Conservation (phyloP, 2,329 filamentous ascomycete species). For the Gyromitra esculenta region DNA sequence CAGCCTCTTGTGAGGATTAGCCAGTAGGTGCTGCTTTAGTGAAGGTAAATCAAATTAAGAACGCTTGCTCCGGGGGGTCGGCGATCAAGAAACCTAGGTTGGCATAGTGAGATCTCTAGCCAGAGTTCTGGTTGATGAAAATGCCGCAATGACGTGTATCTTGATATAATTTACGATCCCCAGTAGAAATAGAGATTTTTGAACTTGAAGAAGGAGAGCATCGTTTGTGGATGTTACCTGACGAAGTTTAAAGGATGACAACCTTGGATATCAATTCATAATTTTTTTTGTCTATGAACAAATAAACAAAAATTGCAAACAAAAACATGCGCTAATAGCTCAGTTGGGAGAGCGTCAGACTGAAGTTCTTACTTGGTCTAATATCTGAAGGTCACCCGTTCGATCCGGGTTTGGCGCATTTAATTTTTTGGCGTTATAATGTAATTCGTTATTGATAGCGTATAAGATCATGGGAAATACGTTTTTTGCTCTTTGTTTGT, state of each 20-base stretch:
- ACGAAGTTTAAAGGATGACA: not conserved
- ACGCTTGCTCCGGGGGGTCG: too few relatives aligned
- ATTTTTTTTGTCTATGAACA: not conserved
- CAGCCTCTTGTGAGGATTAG: too few relatives aligned
- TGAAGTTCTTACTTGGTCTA: conserved; percentile 34
- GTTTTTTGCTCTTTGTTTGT: not conserved
- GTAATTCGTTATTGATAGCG: not conserved
- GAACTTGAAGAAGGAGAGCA: not conserved
- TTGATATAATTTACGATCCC: too few relatives aligned
- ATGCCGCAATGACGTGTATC: too few relatives aligned
- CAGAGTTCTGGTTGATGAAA: too few relatives aligned
- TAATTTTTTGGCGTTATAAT: not conserved
- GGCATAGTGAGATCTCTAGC: too few relatives aligned
- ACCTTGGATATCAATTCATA: not conserved
- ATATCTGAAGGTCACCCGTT: conserved; percentile 47
- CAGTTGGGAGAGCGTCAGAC: conserved; percentile 55
- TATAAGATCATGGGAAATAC: not conserved
- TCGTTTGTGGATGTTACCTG: not conserved
- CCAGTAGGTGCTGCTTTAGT: too few relatives aligned
- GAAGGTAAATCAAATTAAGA: too few relatives aligned
- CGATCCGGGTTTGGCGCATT: conserved; percentile 44
- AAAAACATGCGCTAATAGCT: conserved; percentile 48
- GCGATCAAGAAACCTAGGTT: too few relatives aligned
- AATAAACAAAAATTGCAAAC: not conserved
- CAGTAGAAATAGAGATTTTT: too few relatives aligned